Conservation (phyloP, 140 eudicot species). For the Cichorium intybus region DNA sequence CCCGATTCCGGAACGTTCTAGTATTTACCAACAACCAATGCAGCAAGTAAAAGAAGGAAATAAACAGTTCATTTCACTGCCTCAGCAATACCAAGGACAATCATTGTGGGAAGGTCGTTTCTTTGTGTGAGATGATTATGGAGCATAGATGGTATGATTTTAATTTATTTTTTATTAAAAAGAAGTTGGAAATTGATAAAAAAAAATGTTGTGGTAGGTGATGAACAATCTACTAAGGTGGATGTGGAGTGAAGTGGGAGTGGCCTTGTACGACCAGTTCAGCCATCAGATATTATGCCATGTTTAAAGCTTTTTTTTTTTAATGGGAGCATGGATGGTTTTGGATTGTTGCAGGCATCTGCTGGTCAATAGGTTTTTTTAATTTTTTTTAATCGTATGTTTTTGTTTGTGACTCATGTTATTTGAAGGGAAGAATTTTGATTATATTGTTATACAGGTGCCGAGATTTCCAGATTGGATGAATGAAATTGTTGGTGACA, state of each 20-base stretch:
- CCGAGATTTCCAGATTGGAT: slow-evolving; percentile 52
- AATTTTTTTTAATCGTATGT: background rate
- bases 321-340: slow-evolving; percentile 65
- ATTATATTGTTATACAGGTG: slow-evolving; percentile 66
- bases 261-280: slow-evolving; percentile 58
- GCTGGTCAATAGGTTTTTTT: slow-evolving; percentile 53
- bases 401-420: background rate
- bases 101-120: slow-evolving; percentile 81
- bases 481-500: slow-evolving; percentile 31
- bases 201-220: slow-evolving; percentile 25
- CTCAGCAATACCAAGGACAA: slow-evolving; percentile 81
- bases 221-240: slow-evolving; percentile 62
- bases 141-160: slow-evolving; percentile 46
- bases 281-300: slow-evolving; percentile 51
- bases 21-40: slow-evolving; percentile 42
- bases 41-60: slow-evolving; percentile 47
- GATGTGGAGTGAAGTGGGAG: slow-evolving; percentile 36
- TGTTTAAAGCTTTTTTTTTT: slow-evolving; percentile 53
- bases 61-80: slow-evolving; percentile 50
- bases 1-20: slow-evolving; percentile 42
- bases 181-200: background rate
- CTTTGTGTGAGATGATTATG: slow-evolving; percentile 74
- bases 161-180: background rate
- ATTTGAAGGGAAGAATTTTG: too few species aligned
- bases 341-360: slow-evolving; percentile 85